Conservation (phyloP, 2,329 filamentous ascomycete species). For the Lachnellula arida region DNA sequence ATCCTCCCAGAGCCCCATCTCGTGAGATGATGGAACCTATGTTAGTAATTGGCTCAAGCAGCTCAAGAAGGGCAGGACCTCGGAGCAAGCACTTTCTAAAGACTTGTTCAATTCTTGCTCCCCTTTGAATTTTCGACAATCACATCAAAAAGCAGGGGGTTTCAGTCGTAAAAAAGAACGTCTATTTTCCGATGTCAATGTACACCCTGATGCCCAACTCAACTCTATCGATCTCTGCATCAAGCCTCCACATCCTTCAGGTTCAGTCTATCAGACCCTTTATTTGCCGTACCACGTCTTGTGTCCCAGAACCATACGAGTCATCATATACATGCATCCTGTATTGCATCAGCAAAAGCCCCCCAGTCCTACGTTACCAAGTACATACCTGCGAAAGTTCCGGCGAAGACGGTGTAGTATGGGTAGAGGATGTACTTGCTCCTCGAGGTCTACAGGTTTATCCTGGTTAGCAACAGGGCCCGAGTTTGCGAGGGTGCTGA, state of each 20-base stretch:
- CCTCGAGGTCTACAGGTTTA: slow-evolving; percentile 50
- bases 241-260: neutral
- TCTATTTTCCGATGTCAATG: slow-evolving; percentile 23
- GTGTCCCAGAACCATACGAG: slow-evolving; percentile 69
- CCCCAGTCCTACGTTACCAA: neutral
- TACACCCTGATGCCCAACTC: slow-evolving; percentile 13
- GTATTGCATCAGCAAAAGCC: neutral
- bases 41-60: too few relatives aligned
- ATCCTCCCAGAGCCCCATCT: too few relatives aligned
- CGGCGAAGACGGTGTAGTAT: slow-evolving; percentile 64
- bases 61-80: too few relatives aligned
- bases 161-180: neutral
- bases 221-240: neutral
- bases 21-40: too few relatives aligned
- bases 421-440: slow-evolving; percentile 62
- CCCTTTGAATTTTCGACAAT: too few relatives aligned
- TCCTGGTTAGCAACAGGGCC: neutral
- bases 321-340: slow-evolving; percentile 64
- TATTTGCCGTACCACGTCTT: slow-evolving; percentile 71
- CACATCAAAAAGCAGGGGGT: too few relatives aligned
- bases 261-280: slow-evolving; percentile 8
- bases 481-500: neutral
- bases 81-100: too few relatives aligned
- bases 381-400: slow-evolving; percentile 52
- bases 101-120: too few relatives aligned